Base-by-base conservation (phyloP, 2,329 filamentous ascomycete genomes). In the Fusarium xyrophilum region DNA sequence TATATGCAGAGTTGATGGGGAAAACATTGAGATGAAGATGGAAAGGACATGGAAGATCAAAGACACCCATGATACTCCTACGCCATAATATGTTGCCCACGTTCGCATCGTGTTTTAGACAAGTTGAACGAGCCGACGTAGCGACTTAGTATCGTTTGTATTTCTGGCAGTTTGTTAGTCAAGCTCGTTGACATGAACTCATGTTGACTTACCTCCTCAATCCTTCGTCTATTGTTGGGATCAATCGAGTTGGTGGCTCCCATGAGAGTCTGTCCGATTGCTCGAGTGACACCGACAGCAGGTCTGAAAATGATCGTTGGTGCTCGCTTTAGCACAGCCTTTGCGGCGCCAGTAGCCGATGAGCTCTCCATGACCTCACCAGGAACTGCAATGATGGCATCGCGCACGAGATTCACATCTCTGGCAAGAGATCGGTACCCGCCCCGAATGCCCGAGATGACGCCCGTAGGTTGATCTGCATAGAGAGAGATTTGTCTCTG, bases 351-450 rank as follows among this genome's bases (percentile, higher is more conserved):
- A 42, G 89, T 88, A 2, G 95, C 94, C 62, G 88, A 93, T 25
- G 89, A 87, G 73, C 91, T 93, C 74, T 97, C 93, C 84, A 97
- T 90, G 2, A 97, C 88, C 76, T 98, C 95, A 1, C 91, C 92
- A 1, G 96, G 95, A 28, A 99, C 93, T 3, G 95, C 96, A 73
- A 99, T 95, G 60, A 99, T 93, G 13, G 95, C 96, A 79, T 99
- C 93, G 59, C 90, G 85, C 1, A 96, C 93, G 44, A 94, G 84
- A 39, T 95, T 85, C n/a, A 99, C 83, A 77, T 99, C 96, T 35
- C 93, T 88, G 64, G 94, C 89, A 30, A 99, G 84, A 55, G 93
- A 92, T 30, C 89, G 84, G 73, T 94, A 95, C 7, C 93, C 96
- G 15, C 92, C 92, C 5, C 91, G 86, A 19, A 99, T 82, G 6